Conservation (phyloP, 805 yeast species). For the Kregervanrija fluxuum region DNA sequence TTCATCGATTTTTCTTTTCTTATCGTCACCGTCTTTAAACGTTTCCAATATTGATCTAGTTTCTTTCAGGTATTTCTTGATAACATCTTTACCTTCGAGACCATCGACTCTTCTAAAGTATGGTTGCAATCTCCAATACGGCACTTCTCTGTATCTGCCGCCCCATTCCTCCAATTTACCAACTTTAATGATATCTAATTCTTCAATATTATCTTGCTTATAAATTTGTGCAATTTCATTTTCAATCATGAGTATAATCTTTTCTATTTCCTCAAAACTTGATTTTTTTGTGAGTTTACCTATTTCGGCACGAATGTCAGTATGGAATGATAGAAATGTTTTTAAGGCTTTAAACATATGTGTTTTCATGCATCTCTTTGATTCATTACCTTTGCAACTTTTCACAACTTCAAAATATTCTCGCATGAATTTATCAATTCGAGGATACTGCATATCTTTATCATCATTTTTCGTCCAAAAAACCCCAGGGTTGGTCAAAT, state of each 20-base stretch:
- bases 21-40: background rate
- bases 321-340: slow-evolving; percentile 70
- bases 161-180: slow-evolving; percentile 67
- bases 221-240: slow-evolving; percentile 51
- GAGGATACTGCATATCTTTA: slow-evolving; percentile 63
- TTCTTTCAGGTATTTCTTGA: slow-evolving; percentile 16
- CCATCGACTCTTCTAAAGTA: slow-evolving; percentile 89
- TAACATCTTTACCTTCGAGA: slow-evolving; percentile 40
- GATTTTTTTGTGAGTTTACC: slow-evolving; percentile 40
- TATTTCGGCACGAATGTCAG: slow-evolving; percentile 68
- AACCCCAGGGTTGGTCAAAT: slow-evolving; percentile 87
- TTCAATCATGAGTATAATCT: slow-evolving; percentile 62
- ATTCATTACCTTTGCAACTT: slow-evolving; percentile 56
- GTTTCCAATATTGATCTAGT: background rate
- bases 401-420: slow-evolving; percentile 85
- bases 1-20: slow-evolving; percentile 8
- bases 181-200: slow-evolving; percentile 45
- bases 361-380: slow-evolving; percentile 79
- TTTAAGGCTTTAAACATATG: slow-evolving; percentile 84
- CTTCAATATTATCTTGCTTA: slow-evolving; percentile 41
- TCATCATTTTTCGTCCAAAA: slow-evolving; percentile 53
- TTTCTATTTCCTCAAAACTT: slow-evolving; percentile 39
- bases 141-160: slow-evolving; percentile 71
- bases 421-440: slow-evolving; percentile 75
- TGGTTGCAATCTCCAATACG: slow-evolving; percentile 97